Conservation (phyloP, 106 monocot genomes). For the Acorus calamus region DNA sequence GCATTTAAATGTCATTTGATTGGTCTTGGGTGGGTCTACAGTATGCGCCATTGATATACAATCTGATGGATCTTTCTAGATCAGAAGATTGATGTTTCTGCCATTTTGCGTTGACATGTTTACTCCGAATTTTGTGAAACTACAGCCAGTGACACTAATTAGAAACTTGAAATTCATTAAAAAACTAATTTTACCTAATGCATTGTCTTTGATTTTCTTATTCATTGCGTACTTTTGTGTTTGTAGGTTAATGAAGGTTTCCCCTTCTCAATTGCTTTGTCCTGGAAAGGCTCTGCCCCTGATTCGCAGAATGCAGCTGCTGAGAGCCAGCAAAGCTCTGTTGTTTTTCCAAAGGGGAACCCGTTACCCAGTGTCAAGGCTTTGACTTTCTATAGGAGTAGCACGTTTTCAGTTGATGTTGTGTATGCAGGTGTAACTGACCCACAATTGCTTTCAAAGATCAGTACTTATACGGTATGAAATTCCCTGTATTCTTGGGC, state of each 20-base stretch:
- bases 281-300: slow-evolving; percentile 54
- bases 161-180: too few relatives aligned
- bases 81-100: too few relatives aligned
- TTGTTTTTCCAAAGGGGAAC: slow-evolving; percentile 78
- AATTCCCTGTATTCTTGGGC: not conserved
- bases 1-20: not conserved
- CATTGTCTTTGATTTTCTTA: too few relatives aligned
- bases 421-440: slow-evolving; percentile 38
- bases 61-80: too few relatives aligned
- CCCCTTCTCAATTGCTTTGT: slow-evolving; percentile 70
- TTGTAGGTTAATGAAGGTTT: slow-evolving; percentile 81
- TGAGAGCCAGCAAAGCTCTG: slow-evolving; percentile 33
- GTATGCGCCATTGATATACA: too few relatives aligned
- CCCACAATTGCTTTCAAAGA: slow-evolving; percentile 32
- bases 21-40: too few relatives aligned
- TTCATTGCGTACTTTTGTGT: not conserved
- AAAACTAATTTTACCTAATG: too few relatives aligned
- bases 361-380: slow-evolving; percentile 46
- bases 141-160: too few relatives aligned
- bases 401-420: slow-evolving; percentile 58
- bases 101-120: too few relatives aligned
- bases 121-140: too few relatives aligned
- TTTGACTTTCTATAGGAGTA: slow-evolving; percentile 39
- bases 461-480: slow-evolving; percentile 74
- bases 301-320: slow-evolving; percentile 31